A percentile compares a stretch with the other conserved stretches of the same genome.
phyloP scores from a whole-genome alignment of 2,329 filamentous ascomycete genomes.

The Phialophora macrospora region DNA sequence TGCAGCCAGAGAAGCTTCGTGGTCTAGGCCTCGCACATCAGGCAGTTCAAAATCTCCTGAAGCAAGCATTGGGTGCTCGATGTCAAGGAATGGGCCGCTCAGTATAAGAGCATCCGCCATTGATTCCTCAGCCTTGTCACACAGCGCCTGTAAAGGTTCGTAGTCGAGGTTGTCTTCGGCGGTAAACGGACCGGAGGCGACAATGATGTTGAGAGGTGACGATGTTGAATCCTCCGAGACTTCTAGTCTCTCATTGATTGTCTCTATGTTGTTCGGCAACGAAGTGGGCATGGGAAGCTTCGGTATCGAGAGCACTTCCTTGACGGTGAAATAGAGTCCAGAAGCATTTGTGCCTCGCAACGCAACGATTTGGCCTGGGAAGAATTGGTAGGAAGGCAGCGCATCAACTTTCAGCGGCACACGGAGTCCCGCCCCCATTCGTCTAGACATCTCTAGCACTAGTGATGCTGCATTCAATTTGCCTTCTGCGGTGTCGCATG shows the following conservation, averaged over 20 bases:
- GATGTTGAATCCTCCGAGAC: conserved; percentile 62
- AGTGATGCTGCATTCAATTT: conserved; percentile 84
- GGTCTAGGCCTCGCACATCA: conserved; percentile 63
- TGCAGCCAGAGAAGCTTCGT: conserved; percentile 78
- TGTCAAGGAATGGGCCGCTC: conserved; percentile 85
- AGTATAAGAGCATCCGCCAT: conserved; percentile 80
- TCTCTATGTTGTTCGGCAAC: conserved; percentile 65
- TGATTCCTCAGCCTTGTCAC: conserved; percentile 73
- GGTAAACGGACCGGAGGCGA: conserved; percentile 87
- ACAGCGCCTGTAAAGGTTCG: conserved; percentile 81
- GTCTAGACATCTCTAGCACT: conserved; percentile 83
- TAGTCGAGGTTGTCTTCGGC: conserved; percentile 91
- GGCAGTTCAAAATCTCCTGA: conserved; percentile 78
- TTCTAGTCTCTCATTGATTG: conserved; percentile 70
- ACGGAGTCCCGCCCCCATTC: conserved; percentile 79
- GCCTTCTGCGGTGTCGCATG: conserved; percentile 82
- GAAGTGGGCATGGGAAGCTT: conserved; percentile 76
- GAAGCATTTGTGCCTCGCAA: conserved; percentile 84
- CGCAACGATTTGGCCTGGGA: conserved; percentile 92
- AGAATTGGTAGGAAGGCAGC: conserved; percentile 76
- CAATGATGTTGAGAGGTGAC: conserved; percentile 74
- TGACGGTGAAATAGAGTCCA: conserved; percentile 79
- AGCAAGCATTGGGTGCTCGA: conserved; percentile 86
- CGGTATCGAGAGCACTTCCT: conserved; percentile 75
- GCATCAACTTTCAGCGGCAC: conserved; percentile 77